A percentile compares a stretch with the other conserved stretches of the same genome.
phyloP scores from a whole-genome alignment of 108 stramenopile species.

The Aurantiochytrium sp. region DNA sequence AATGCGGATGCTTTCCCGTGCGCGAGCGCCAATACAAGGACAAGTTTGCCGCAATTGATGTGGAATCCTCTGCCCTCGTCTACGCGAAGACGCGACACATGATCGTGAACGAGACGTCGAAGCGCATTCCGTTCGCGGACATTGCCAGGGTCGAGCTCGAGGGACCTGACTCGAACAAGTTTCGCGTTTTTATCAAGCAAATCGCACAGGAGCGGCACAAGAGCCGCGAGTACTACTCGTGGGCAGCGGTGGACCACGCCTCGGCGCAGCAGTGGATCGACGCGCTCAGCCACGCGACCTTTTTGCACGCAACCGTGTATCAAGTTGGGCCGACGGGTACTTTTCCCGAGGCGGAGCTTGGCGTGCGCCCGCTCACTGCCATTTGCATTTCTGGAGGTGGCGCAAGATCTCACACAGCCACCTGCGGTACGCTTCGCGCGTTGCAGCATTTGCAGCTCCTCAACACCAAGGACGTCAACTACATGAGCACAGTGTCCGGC shows the following conservation, averaged over 20 bases:
- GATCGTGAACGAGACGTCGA: neutral
- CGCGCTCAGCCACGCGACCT: neutral
- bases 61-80: neutral
- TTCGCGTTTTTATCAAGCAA: neutral
- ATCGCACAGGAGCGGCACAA: neutral
- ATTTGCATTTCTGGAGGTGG: conserved; percentile 3
- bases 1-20: conserved; percentile 16
- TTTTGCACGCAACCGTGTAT: neutral
- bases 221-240: neutral
- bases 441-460: neutral
- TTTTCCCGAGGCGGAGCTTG: neutral
- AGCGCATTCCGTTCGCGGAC: neutral
- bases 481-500: conserved; percentile 1
- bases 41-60: neutral
- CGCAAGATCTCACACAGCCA: neutral
- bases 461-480: neutral
- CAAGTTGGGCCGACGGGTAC: neutral
- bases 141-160: neutral
- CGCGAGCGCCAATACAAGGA: neutral
- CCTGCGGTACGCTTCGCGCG: neutral
- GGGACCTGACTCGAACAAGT: neutral
- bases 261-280: neutral
- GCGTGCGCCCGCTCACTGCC: neutral
- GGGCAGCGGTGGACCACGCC: neutral
- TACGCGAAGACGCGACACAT: neutral